Base-by-base conservation (phyloP, 2,329 filamentous ascomycete species). In the Rhytidhysteron rufulum region DNA sequence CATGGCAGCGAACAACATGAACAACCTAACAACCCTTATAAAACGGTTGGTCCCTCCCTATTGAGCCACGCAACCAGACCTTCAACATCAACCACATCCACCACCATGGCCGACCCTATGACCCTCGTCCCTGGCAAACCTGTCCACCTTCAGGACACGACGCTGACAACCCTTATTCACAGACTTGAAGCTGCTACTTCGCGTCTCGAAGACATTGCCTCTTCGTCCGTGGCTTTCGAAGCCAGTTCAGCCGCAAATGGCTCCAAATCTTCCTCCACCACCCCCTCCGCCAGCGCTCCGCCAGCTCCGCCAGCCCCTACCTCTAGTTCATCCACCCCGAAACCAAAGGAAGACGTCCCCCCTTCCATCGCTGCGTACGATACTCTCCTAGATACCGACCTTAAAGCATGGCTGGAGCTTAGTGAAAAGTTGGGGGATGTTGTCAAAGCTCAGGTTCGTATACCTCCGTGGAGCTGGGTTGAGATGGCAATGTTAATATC, bases 181-280 rank as follows among this genome's bases (percentile, higher is more conserved):
- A 98, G 93, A 71, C 86, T 98, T 55, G 93, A 98, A 77, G 93
- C 93, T 65, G 93, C 93, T 29, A 98, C 93, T 38, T 93, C 89
- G 49, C 84, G 93, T 43, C 81, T 98, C 41, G 93, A 98, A 73
- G 93, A 98, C 66, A 95, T 98, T 60, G 91, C 93, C 33, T 82
- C 86, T 51, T 85, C 88, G n/a, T 59, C 69, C 5, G 56, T 63
- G 13, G 80, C 78, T 40, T 71, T 79, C 51, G 83, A 85, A 62
- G 53, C 53, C 19, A 51, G 35, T 22, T 37, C 43, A 30, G 31
- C 49, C 40, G 13, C 49, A 22, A 58, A 51, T 44, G 61, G 68
- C n/a, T 48, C 58, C 37, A 40, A 54, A 54, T 27, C 31, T 41
- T 13, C 43, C 46, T 15, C 36, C 50, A 9, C 18, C 18, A n/a